These are phyloP conservation scores for Xanthoceras sorbifolium DNA, from an alignment of 345 rosid genomes.

Conservation along the genomic window DNA sequence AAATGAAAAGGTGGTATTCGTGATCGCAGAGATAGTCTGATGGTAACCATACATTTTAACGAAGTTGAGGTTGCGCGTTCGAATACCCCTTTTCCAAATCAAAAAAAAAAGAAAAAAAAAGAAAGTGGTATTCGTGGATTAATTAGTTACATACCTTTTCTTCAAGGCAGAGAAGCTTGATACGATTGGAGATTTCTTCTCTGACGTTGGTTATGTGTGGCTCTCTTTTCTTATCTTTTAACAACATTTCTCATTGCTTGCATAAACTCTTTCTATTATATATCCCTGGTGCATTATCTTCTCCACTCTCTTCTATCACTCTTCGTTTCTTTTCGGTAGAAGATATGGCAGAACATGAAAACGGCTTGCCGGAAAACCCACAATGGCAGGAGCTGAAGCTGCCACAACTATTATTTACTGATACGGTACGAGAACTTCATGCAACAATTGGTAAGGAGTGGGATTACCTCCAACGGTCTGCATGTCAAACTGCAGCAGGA, in stretches of 20 bases:
- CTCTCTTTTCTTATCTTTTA: conserved; percentile 95
- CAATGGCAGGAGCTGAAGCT: conserved; percentile 63
- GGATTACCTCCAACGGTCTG: conserved; percentile 66
- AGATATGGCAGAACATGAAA: conserved; percentile 48
- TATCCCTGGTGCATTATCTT: conserved; percentile 34
- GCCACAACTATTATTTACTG: conserved; percentile 43
- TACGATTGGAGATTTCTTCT: conserved; percentile 48
- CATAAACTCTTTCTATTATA: conserved; percentile 18
- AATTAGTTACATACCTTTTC: conserved; percentile 49
- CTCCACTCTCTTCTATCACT: conserved; percentile 19
- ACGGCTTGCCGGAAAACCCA: conserved; percentile 38
- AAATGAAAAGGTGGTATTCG: no score
- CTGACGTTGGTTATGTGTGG: conserved; percentile 79
- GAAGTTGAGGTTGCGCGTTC: no score
- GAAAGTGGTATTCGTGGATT: conserved; percentile 60
- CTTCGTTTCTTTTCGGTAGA: conserved; percentile 13
- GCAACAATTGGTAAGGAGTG: conserved; percentile 60
- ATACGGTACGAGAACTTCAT: conserved; percentile 61
- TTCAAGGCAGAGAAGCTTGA: conserved; percentile 45
- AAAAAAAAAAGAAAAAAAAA: no score
- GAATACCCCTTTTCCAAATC: no score
- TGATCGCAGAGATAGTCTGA: no score
- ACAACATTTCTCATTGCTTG: conserved; percentile 25
- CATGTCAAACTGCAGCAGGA: conserved; percentile 93
- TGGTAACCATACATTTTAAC: no score